Evolutionary conservation across 352 stramenopile genomes (phyloP).

Genomic region (Pythium periplocum): DNA sequence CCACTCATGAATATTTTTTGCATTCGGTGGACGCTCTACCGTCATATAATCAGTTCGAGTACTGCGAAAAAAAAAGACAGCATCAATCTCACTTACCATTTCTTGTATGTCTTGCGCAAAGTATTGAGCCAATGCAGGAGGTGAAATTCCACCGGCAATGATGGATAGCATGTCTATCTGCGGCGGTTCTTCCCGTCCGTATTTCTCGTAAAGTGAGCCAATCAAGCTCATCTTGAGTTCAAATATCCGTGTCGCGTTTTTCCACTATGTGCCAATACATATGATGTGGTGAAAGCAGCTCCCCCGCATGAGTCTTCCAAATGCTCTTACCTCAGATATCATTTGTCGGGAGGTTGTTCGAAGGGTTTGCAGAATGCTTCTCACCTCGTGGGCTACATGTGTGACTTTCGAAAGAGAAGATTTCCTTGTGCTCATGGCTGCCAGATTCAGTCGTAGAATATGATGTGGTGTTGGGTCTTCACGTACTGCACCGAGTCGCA

Average conservation of each 20-base stretch:
- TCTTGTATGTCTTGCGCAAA: slow-evolving; percentile 83
- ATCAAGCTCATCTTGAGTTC: slow-evolving; percentile 76
- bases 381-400: slow-evolving; percentile 12
- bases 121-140: slow-evolving; percentile 63
- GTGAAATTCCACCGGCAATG: slow-evolving; percentile 47
- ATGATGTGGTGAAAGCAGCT: neutral
- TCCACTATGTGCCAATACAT: slow-evolving; percentile 33
- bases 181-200: slow-evolving; percentile 50
- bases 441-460: neutral
- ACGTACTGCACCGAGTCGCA: neutral
- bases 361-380: slow-evolving; percentile 24
- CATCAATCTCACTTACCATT: slow-evolving; percentile 34
- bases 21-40: slow-evolving; percentile 55
- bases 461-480: neutral
- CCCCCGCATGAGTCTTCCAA: neutral
- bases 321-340: slow-evolving; percentile 24
- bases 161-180: slow-evolving; percentile 73
- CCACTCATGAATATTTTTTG: slow-evolving; percentile 41
- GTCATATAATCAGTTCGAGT: slow-evolving; percentile 1
- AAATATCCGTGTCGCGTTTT: slow-evolving; percentile 70
- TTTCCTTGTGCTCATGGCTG: neutral
- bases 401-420: slow-evolving; percentile 5
- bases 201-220: slow-evolving; percentile 74
- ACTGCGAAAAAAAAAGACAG: neutral
- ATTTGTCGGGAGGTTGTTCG: slow-evolving; percentile 42